Conservation (phyloP, 495 filamentous ascomycete species). For the Cladorrhinum samala region DNA sequence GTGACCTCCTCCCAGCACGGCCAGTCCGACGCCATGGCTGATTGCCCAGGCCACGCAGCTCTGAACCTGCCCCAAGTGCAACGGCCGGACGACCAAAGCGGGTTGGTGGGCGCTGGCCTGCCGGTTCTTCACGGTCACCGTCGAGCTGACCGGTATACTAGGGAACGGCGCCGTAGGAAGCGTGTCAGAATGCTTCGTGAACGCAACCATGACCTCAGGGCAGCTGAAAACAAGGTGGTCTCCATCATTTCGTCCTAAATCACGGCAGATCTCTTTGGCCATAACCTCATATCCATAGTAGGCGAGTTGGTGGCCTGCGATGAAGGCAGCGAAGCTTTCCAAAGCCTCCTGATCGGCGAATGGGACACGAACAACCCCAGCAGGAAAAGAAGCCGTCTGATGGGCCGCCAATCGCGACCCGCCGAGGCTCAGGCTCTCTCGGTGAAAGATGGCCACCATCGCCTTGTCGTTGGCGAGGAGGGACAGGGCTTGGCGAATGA, state of each 20-base stretch:
- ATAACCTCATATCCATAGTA: constrained; percentile 32
- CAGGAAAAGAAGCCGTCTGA: constrained; percentile 46
- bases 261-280: constrained; percentile 43
- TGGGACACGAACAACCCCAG: constrained; percentile 41
- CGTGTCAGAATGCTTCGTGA: constrained; percentile 42
- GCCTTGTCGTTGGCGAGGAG: constrained; percentile 44
- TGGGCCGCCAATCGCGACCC: constrained; percentile 49
- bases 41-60: constrained; percentile 55
- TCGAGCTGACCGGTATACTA: constrained; percentile 20
- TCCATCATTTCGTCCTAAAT: constrained; percentile 41
- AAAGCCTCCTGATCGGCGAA: constrained; percentile 44
- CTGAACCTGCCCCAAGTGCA: constrained; percentile 47
- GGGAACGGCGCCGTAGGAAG: constrained; percentile 44
- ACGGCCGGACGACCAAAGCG: constrained; percentile 43
- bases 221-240: constrained; percentile 47
- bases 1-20: constrained; percentile 54
- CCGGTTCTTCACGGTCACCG: constrained; percentile 44
- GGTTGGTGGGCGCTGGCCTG: constrained; percentile 45
- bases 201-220: constrained; percentile 48
- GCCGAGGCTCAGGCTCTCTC: constrained; percentile 33
- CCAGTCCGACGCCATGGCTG: constrained; percentile 43
- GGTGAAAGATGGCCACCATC: constrained; percentile 53
- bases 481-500: constrained; percentile 44
- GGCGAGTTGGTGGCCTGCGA: constrained; percentile 47
- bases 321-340: constrained; percentile 50